phyloP scores from a whole-genome alignment of 2,329 filamentous ascomycete species.

The Juglanconis juglandina region DNA sequence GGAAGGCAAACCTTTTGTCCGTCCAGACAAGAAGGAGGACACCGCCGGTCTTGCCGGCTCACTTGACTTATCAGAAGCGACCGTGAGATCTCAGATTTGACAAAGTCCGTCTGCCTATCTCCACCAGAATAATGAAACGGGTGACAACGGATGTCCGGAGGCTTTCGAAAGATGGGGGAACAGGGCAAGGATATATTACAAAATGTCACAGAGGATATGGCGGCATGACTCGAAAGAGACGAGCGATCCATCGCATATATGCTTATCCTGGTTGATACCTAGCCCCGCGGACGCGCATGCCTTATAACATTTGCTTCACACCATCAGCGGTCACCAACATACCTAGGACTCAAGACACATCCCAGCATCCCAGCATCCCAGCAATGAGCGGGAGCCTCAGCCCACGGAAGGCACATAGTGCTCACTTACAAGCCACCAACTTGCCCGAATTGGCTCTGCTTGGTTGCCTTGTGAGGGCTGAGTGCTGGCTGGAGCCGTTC shows the following conservation, averaged over 20 bases:
- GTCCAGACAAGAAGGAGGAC: slow-evolving; percentile 16
- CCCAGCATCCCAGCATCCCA: not conserved
- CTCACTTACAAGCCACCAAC: slow-evolving; percentile 13
- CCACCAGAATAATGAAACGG: not conserved
- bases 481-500: not conserved
- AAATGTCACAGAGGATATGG: not conserved
- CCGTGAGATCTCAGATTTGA: slow-evolving; percentile 17
- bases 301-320: slow-evolving; percentile 6
- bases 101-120: slow-evolving; percentile 10
- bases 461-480: slow-evolving; percentile 11
- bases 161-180: not conserved
- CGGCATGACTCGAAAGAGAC: slow-evolving; percentile 8
- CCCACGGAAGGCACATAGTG: slow-evolving; percentile 12
- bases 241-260: slow-evolving; percentile 3
- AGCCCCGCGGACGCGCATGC: slow-evolving; percentile 16
- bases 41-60: slow-evolving; percentile 30
- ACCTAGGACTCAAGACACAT: slow-evolving; percentile 2
- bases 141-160: not conserved
- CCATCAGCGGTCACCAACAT: slow-evolving; percentile 13
- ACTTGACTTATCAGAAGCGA: slow-evolving; percentile 20
- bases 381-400: slow-evolving; percentile 7
- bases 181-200: slow-evolving; percentile 6
- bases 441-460: slow-evolving; percentile 10
- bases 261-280: slow-evolving; percentile 3
- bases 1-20: slow-evolving; percentile 5